Evolutionary conservation across 164 flowering plant genomes (phyloP).

Genomic region (Tetracentron sinense): DNA sequence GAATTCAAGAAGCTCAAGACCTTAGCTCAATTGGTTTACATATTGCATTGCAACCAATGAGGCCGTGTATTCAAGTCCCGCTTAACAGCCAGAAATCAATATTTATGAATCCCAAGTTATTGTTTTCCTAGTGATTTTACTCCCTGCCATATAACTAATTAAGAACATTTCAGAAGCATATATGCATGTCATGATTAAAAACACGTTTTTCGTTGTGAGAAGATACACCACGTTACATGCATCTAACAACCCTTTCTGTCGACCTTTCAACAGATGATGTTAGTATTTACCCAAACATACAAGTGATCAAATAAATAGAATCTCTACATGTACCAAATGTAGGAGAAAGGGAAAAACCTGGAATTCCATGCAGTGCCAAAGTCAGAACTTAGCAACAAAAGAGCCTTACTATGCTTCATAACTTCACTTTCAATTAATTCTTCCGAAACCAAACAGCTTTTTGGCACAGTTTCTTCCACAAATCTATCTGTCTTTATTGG

Average conservation of each 20-base stretch:
- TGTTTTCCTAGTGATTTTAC: too few relatives aligned
- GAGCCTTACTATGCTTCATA: conserved; percentile 78
- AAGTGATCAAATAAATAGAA: neutral
- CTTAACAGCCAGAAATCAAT: too few relatives aligned
- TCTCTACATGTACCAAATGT: neutral
- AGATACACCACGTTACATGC: neutral
- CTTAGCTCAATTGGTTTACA: too few relatives aligned
- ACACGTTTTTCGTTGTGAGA: neutral
- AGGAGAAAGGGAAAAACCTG: conserved; percentile 42
- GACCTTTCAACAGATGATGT: neutral
- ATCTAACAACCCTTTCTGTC: neutral
- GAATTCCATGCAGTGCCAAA: conserved; percentile 91
- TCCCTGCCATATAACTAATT: too few relatives aligned
- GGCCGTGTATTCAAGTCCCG: too few relatives aligned
- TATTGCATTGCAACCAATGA: too few relatives aligned
- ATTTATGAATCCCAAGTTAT: too few relatives aligned
- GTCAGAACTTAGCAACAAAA: conserved; percentile 75
- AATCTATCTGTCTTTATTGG: conserved; percentile 13
- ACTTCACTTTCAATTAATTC: conserved; percentile 42
- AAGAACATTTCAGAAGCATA: neutral
- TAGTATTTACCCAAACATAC: neutral
- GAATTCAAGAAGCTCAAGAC: too few relatives aligned
- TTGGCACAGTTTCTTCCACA: conserved; percentile 10
- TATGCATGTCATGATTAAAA: neutral
- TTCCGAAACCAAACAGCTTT: conserved; percentile 12